Conservation (phyloP, 352 stramenopile species). For the Pythium monospermum region DNA sequence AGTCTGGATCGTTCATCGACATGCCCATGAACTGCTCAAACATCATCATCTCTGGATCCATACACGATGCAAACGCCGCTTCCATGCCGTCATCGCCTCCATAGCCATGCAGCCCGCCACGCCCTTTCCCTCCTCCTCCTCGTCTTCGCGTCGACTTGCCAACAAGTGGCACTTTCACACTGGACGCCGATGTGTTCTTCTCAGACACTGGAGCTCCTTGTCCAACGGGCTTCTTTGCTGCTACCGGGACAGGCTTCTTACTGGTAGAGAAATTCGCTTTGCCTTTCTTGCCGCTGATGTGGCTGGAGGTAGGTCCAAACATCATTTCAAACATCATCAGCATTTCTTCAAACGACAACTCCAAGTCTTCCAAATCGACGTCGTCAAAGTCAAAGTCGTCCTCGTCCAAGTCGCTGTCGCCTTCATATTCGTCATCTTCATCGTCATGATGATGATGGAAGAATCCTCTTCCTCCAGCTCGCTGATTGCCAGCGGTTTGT, state of each 20-base stretch:
- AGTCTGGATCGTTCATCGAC: slow-evolving; percentile 19
- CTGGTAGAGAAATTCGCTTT: not conserved
- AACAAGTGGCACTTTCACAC: slow-evolving; percentile 9
- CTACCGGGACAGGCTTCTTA: not conserved
- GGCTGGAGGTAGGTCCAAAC: slow-evolving; percentile 26
- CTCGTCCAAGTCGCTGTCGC: slow-evolving; percentile 14
- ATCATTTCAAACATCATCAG: slow-evolving; percentile 77
- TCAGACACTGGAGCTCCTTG: too few relatives aligned
- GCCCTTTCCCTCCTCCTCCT: slow-evolving; percentile 6
- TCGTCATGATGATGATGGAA: too few relatives aligned
- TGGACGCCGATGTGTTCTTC: not conserved
- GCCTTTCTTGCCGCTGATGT: not conserved
- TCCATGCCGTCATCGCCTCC: slow-evolving; percentile 9
- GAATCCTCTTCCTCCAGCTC: slow-evolving; percentile 15
- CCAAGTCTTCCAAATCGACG: slow-evolving; percentile 28
- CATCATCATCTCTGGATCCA: slow-evolving; percentile 27
- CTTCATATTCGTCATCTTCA: slow-evolving; percentile 4
- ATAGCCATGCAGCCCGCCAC: not conserved
- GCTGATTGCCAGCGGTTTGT: slow-evolving; percentile 5
- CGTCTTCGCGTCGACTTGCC: slow-evolving; percentile 4
- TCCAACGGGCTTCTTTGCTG: too few relatives aligned
- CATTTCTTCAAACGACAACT: slow-evolving; percentile 63
- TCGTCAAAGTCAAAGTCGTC: slow-evolving; percentile 29
- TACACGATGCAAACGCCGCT: slow-evolving; percentile 10
- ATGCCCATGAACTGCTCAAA: slow-evolving; percentile 28